Percentiles rank a stretch among this genome's conserved stretches.
phyloP scores from a whole-genome alignment of 2,329 filamentous ascomycete species.

The Cladosporium sp. region DNA sequence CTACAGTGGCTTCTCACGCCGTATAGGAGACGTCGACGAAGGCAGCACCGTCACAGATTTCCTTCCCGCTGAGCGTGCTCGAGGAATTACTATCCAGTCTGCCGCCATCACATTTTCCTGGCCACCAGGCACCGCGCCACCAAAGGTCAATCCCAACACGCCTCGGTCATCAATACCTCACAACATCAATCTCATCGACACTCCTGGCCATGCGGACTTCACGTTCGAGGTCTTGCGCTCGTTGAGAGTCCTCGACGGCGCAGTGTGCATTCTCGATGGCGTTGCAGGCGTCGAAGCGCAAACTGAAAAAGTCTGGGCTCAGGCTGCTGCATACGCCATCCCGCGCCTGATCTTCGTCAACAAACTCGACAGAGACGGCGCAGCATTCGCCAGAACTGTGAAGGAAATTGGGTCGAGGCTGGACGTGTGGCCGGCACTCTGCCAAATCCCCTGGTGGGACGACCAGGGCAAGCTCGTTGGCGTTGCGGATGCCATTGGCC shows the following conservation, averaged over 20 bases:
- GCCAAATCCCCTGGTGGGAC: conserved; percentile 91
- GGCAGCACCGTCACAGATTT: conserved; percentile 98
- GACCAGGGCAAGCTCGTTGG: conserved; percentile 75
- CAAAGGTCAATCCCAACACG: conserved; percentile 33
- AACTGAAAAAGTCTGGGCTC: conserved; percentile 93
- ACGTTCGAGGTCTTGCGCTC: conserved; percentile 95
- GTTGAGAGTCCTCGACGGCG: conserved; percentile 81
- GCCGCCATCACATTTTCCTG: conserved; percentile 94
- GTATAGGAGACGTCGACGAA: conserved; percentile 93
- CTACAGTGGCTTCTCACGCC: conserved; percentile 84
- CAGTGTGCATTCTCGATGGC: conserved; percentile 89
- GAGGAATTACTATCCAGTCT: conserved; percentile 97
- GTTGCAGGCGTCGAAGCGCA: conserved; percentile 95
- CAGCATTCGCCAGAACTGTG: conserved; percentile 79
- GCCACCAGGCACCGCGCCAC: conserved; percentile 58
- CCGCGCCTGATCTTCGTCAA: conserved; percentile 82
- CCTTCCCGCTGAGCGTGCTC: conserved; percentile 83
- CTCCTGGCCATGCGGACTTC: conserved; percentile 95
- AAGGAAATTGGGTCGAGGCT: conserved; percentile 81
- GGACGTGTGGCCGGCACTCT: conserved; percentile 83
- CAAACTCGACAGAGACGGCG: conserved; percentile 81
- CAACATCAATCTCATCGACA: conserved; percentile 90
- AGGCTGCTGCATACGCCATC: conserved; percentile 82
- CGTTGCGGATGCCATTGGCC: conserved; percentile 78
- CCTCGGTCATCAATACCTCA: conserved; percentile 60